Percentiles rank a stretch among this genome's conserved stretches.
These are phyloP conservation scores for Phoma herbarum DNA, from an alignment of 2,329 filamentous ascomycete genomes.

Conservation along the genomic window DNA sequence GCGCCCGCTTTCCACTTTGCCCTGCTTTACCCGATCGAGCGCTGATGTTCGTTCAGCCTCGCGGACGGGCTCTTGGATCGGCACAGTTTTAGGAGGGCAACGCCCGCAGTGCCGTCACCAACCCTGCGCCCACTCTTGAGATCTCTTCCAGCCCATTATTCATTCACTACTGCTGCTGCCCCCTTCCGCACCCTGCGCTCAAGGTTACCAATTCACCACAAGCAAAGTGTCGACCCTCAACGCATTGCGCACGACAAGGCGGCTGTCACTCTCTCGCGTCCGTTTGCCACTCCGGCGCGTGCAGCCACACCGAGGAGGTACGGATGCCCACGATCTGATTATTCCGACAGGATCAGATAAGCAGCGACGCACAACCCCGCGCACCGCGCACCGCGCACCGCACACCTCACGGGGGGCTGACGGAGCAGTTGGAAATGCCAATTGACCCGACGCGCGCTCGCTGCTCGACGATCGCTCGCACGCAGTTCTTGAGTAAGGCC, in stretches of 20 bases:
- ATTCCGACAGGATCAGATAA: conserved; percentile 19
- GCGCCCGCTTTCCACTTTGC: conserved; percentile 7
- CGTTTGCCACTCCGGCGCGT: conserved; percentile 22
- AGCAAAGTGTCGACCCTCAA: conserved; percentile 22
- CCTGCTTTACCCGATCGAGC: conserved; percentile 21
- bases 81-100: conserved; percentile 21
- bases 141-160: too few species aligned
- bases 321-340: conserved; percentile 26
- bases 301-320: conserved; percentile 22
- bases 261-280: conserved; percentile 20
- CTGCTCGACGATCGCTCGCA: conserved; percentile 3
- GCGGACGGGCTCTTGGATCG: conserved; percentile 18
- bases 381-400: too few species aligned
- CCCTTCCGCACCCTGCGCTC: neutral
- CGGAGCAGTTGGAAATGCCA: conserved; percentile 9
- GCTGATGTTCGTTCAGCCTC: conserved; percentile 19
- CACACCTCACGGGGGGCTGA: too few species aligned
- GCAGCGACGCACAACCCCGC: conserved; percentile 17
- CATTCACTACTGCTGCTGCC: neutral
- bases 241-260: conserved; percentile 21
- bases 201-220: neutral
- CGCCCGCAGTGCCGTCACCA: conserved; percentile 22
- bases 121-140: conserved; percentile 10
- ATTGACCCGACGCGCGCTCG: neutral
- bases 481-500: conserved; percentile 9